phyloP scores from a whole-genome alignment of 176 grass and related monocot species.

The Aechmea fasciata region DNA sequence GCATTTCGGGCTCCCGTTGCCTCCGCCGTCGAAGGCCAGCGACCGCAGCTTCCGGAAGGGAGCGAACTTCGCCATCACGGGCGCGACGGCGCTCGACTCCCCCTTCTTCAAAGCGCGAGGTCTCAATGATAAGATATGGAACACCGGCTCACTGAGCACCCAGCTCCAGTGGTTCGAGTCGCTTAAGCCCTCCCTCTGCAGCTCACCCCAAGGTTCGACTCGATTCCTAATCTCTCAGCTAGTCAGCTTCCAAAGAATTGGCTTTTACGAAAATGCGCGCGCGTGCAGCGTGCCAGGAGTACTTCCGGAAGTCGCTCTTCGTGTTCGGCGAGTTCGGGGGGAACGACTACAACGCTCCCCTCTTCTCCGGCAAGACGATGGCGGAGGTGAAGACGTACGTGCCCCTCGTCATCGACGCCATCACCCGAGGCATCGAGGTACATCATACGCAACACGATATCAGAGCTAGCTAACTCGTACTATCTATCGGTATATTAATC shows the following conservation, averaged over 20 bases:
- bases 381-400: slow-evolving; percentile 62
- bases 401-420: slow-evolving; percentile 47
- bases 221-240: background rate
- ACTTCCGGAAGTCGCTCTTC: slow-evolving; percentile 74
- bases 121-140: slow-evolving; percentile 59
- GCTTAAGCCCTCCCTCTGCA: slow-evolving; percentile 82
- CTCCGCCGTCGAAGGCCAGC: slow-evolving; percentile 51
- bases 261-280: background rate
- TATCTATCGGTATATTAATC: too few species aligned
- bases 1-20: slow-evolving; percentile 74
- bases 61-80: slow-evolving; percentile 72
- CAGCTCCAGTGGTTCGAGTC: slow-evolving; percentile 79
- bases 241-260: background rate
- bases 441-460: too few species aligned
- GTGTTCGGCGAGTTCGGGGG: slow-evolving; percentile 91
- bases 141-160: slow-evolving; percentile 73
- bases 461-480: too few species aligned
- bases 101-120: slow-evolving; percentile 68
- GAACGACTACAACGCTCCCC: slow-evolving; percentile 87
- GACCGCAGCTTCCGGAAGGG: slow-evolving; percentile 49
- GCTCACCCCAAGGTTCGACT: slow-evolving; percentile 5
- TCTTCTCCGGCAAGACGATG: slow-evolving; percentile 62
- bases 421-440: slow-evolving; percentile 74
- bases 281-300: slow-evolving; percentile 71
- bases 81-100: slow-evolving; percentile 54